Evolutionary conservation across 2,329 filamentous ascomycete genomes (phyloP).

Genomic region (Endothia cerciana): DNA sequence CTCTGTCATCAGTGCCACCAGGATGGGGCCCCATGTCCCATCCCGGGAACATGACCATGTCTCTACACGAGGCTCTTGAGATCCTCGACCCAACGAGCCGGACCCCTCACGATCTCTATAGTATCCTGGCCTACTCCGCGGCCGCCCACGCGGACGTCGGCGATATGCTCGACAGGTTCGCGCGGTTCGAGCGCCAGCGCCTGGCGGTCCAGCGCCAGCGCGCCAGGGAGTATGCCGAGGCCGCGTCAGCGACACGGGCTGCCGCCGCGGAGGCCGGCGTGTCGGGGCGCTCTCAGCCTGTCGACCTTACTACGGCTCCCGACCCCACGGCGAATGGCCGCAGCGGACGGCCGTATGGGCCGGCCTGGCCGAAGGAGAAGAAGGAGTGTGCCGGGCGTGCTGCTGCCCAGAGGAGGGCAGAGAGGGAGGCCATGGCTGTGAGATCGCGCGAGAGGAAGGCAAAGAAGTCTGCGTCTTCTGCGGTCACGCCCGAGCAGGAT

Average conservation of each 20-base stretch:
- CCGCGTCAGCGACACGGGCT: background rate
- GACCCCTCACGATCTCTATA: conserved; percentile 20
- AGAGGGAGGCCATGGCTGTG: background rate
- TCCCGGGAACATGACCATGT: conserved; percentile 18
- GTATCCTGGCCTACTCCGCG: conserved; percentile 18
- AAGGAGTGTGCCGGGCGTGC: background rate
- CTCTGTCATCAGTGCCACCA: background rate
- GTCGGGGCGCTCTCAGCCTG: background rate
- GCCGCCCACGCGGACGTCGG: conserved; percentile 24
- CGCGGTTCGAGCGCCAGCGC: conserved; percentile 1
- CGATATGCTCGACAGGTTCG: conserved; percentile 23
- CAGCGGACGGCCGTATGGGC: background rate
- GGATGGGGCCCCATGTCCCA: conserved; percentile 3
- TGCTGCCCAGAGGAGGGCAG: background rate
- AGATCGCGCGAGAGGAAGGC: background rate
- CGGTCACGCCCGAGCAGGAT: background rate
- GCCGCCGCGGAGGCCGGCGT: background rate
- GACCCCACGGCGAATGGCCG: background rate
- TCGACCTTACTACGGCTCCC: background rate
- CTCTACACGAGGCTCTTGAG: conserved; percentile 19
- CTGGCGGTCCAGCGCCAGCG: background rate
- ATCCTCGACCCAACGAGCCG: conserved; percentile 15
- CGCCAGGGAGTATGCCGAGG: background rate
- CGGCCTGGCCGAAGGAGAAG: conserved; percentile 14
- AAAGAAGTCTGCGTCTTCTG: background rate